phyloP scores from a whole-genome alignment of 495 filamentous ascomycete species.

The Glarea lozoyensis region DNA sequence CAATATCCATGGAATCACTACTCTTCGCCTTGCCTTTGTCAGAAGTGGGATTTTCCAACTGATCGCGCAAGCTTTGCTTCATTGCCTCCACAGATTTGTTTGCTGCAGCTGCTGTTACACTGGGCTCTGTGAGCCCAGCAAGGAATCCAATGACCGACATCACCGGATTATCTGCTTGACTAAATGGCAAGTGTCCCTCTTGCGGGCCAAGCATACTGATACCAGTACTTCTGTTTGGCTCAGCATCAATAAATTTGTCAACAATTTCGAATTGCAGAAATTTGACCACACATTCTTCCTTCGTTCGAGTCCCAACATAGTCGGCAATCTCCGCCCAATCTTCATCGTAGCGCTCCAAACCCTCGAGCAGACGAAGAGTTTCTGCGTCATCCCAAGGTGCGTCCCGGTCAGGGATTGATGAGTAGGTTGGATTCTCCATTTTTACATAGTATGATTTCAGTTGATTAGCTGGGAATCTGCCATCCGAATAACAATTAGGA shows the following conservation, averaged over 20 bases:
- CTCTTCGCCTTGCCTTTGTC: conserved; percentile 47
- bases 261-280: conserved; percentile 90
- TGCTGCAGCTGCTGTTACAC: conserved; percentile 80
- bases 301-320: conserved; percentile 82
- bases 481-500: conserved; percentile 79
- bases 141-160: conserved; percentile 92
- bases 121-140: conserved; percentile 77
- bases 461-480: conserved; percentile 65
- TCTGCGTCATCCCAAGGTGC: conserved; percentile 87
- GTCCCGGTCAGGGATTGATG: conserved; percentile 64
- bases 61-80: conserved; percentile 60
- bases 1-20: conserved; percentile 47
- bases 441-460: conserved; percentile 69
- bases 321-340: conserved; percentile 90
- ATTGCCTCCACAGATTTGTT: conserved; percentile 79
- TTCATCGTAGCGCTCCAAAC: conserved; percentile 82
- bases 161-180: conserved; percentile 85
- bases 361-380: conserved; percentile 76
- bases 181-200: conserved; percentile 73
- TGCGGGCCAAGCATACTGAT: conserved; percentile 53
- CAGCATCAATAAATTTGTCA: conserved; percentile 76
- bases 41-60: conserved; percentile 49
- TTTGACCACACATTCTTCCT: conserved; percentile 92
- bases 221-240: conserved; percentile 50
- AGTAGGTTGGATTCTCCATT: conserved; percentile 76